Percentiles rank a stretch among this genome's conserved stretches.
These are phyloP conservation scores for Podospora tetraspora DNA, from an alignment of 495 filamentous ascomycete species.

Conservation along the genomic window DNA sequence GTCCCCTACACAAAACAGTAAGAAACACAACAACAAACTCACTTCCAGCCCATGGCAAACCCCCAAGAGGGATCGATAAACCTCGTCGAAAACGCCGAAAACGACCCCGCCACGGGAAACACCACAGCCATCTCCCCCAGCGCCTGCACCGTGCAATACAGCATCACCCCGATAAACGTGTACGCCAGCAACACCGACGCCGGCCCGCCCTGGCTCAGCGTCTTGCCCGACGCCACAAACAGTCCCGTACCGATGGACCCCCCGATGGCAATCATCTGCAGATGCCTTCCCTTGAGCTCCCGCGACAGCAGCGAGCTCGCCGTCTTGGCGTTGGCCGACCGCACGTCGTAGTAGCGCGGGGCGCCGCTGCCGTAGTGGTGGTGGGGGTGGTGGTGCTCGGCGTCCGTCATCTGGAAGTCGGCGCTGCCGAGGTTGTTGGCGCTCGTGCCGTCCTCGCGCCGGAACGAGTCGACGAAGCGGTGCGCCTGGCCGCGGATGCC, in stretches of 20 bases:
- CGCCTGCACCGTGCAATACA: constrained; percentile 88
- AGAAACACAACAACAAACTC: constrained; percentile 6
- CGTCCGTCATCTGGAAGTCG: constrained; percentile 8
- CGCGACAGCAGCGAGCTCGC: constrained; percentile 53
- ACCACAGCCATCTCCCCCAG: constrained; percentile 89
- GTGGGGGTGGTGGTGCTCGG: neutral
- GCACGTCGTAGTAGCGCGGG: constrained; percentile 27
- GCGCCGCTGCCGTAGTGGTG: neutral
- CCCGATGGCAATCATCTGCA: constrained; percentile 97
- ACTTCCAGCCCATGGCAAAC: constrained; percentile 98
- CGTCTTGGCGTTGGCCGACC: constrained; percentile 21
- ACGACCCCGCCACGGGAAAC: constrained; percentile 89
- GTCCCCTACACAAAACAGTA: neutral
- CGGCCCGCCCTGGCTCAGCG: constrained; percentile 75
- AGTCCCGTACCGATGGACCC: constrained; percentile 93
- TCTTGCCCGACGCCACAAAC: constrained; percentile 80
- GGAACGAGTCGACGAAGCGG: constrained; percentile 30
- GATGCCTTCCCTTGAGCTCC: constrained; percentile 73
- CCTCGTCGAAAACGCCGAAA: constrained; percentile 84
- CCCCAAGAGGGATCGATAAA: constrained; percentile 95
- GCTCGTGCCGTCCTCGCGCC: constrained; percentile 19
- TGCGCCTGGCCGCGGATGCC: constrained; percentile 11
- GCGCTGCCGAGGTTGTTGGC: neutral
- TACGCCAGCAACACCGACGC: constrained; percentile 82
- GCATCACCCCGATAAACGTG: constrained; percentile 74